Evolutionary conservation across 208 protist genomes (phyloP).

Genomic region (Leishmania martiniquensis): DNA sequence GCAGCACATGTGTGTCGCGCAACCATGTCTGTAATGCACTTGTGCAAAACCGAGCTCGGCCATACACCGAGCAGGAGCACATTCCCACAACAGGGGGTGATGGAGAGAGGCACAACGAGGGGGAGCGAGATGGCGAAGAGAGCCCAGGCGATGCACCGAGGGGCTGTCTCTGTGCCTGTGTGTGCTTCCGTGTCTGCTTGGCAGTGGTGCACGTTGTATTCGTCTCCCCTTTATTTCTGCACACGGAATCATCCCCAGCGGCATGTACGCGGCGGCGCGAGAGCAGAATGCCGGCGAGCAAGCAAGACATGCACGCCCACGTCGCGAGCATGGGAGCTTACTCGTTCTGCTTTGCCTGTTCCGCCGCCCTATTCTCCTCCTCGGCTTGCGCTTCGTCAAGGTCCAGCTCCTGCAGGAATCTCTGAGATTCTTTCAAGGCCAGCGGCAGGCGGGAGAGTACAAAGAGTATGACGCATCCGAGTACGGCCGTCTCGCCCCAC

Average conservation of each 20-base stretch:
- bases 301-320: neutral
- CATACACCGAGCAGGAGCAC: neutral
- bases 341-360: conserved; percentile 1
- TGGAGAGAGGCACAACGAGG: neutral
- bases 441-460: conserved; percentile 68
- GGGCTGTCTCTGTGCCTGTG: neutral
- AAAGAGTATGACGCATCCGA: conserved; percentile 51
- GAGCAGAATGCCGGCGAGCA: neutral
- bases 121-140: neutral
- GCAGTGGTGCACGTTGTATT: neutral
- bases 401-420: conserved; percentile 75
- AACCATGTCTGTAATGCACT: neutral
- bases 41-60: neutral
- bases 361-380: conserved; percentile 12
- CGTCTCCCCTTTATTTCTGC: neutral
- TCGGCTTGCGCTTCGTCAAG: conserved; percentile 44
- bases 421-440: conserved; percentile 58
- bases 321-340: neutral
- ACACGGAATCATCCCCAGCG: neutral
- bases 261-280: neutral
- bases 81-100: neutral
- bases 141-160: neutral
- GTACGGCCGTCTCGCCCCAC: conserved; percentile 76
- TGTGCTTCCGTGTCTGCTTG: neutral
- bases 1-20: neutral